phyloP scores from a whole-genome alignment of 441 rosid species.

The Theobroma grandiflorum region DNA sequence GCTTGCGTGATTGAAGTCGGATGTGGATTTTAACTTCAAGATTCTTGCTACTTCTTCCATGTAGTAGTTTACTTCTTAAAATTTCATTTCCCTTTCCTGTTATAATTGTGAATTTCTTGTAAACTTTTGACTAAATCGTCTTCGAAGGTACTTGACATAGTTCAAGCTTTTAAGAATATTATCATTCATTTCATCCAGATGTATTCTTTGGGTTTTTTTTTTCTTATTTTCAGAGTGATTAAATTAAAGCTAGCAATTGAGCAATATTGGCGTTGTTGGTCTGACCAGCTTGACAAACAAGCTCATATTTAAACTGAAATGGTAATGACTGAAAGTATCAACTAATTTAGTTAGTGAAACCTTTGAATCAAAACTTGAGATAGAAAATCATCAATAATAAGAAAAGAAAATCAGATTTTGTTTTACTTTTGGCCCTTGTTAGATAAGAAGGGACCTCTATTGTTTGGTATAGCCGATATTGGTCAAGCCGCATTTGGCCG shows the following conservation, averaged over 20 bases:
- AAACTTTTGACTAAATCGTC: background rate
- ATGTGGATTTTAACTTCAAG: background rate
- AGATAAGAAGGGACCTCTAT: background rate
- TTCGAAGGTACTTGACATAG: background rate
- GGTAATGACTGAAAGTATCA: too few relatives aligned
- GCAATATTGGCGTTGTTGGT: too few relatives aligned
- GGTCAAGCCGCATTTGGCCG: constrained; percentile 97
- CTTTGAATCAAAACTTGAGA: background rate
- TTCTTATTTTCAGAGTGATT: too few relatives aligned
- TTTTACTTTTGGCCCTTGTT: too few relatives aligned
- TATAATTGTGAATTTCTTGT: background rate
- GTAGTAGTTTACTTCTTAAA: background rate
- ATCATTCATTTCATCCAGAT: too few relatives aligned
- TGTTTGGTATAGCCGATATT: constrained; percentile 27
- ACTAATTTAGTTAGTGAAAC: too few relatives aligned
- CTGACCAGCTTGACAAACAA: too few relatives aligned
- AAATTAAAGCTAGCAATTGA: too few relatives aligned
- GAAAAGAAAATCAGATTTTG: background rate
- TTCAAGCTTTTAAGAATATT: background rate
- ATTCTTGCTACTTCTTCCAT: background rate
- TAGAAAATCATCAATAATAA: too few relatives aligned
- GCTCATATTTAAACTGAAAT: too few relatives aligned
- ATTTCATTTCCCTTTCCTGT: background rate
- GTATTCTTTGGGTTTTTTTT: too few relatives aligned
- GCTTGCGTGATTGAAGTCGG: background rate